Percentiles rank a stretch among this genome's conserved stretches.
Conservation (phyloP, 2,329 filamentous ascomycete species). For the Colletotrichum cuscutae region DNA sequence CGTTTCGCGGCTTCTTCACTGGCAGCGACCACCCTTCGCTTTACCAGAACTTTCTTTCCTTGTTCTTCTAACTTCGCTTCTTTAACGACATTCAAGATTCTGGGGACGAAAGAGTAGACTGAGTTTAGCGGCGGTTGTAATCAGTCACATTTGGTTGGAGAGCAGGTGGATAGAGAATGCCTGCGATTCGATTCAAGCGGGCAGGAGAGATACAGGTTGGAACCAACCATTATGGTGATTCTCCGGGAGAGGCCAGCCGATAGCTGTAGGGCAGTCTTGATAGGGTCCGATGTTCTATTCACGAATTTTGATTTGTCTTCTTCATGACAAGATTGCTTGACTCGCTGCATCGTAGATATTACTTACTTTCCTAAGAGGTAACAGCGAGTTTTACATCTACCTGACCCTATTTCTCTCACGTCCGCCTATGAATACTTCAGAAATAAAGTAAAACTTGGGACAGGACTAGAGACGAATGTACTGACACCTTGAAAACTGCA, state of each 20-base stretch:
- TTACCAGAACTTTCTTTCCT: conserved; percentile 38
- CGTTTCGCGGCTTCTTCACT: conserved; percentile 2
- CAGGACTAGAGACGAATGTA: too few relatives aligned
- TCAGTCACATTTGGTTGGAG: conserved; percentile 18
- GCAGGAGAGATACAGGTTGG: conserved; percentile 2
- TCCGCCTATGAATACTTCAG: too few relatives aligned
- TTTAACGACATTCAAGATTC: conserved; percentile 17
- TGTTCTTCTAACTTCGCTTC: conserved; percentile 35
- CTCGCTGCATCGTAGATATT: not conserved
- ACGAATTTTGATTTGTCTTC: conserved; percentile 15
- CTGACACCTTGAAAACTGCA: too few relatives aligned
- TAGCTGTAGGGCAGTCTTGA: conserved; percentile 31
- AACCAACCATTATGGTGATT: not conserved
- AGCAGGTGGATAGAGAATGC: conserved; percentile 2
- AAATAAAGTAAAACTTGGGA: too few relatives aligned
- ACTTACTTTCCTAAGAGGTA: too few relatives aligned
- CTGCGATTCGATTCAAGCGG: not conserved
- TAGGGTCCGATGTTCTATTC: conserved; percentile 33
- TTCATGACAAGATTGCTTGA: not conserved
- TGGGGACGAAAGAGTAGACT: conserved; percentile 11
- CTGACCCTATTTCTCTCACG: too few relatives aligned
- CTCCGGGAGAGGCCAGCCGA: conserved; percentile 18
- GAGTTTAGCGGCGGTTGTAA: conserved; percentile 18
- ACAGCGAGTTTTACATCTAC: too few relatives aligned
- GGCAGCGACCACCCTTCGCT: conserved; percentile 11